These are phyloP conservation scores for Cladosporium velox DNA, from an alignment of 2,329 filamentous ascomycete species.

Conservation along the genomic window DNA sequence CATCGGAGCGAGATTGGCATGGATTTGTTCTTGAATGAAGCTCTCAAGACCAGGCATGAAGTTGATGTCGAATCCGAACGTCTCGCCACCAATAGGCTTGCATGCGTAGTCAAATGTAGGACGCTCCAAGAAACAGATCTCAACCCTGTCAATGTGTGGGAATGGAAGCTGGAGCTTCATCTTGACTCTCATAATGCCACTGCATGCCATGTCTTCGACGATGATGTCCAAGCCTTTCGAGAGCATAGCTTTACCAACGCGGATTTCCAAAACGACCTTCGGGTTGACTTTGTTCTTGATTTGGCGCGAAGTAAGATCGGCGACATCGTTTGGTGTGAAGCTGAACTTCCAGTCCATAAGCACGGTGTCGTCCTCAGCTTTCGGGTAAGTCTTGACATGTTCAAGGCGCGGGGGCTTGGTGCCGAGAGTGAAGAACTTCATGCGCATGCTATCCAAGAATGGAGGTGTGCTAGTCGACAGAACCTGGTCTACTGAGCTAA, in stretches of 20 bases:
- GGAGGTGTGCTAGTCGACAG: slow-evolving; percentile 87
- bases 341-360: slow-evolving; percentile 99
- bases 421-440: slow-evolving; percentile 91
- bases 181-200: slow-evolving; percentile 93
- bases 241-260: slow-evolving; percentile 92
- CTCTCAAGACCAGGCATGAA: slow-evolving; percentile 92
- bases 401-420: slow-evolving; percentile 95
- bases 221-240: slow-evolving; percentile 97
- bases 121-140: slow-evolving; percentile 89
- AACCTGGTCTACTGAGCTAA: slow-evolving; percentile 93
- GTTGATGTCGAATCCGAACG: slow-evolving; percentile 96
- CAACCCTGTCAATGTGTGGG: slow-evolving; percentile 90
- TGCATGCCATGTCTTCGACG: slow-evolving; percentile 96
- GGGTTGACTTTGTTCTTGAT: slow-evolving; percentile 95
- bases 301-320: slow-evolving; percentile 87
- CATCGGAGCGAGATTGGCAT: slow-evolving; percentile 90
- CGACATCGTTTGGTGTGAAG: slow-evolving; percentile 92
- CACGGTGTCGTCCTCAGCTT: slow-evolving; percentile 90
- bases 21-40: slow-evolving; percentile 96
- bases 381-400: slow-evolving; percentile 97
- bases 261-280: slow-evolving; percentile 91
- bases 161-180: slow-evolving; percentile 96
- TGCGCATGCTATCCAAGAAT: slow-evolving; percentile 88
- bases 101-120: slow-evolving; percentile 95
- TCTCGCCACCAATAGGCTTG: slow-evolving; percentile 94